These are phyloP conservation scores for Tetracentron sinense DNA, from an alignment of 164 flowering plant genomes.

Conservation along the genomic window DNA sequence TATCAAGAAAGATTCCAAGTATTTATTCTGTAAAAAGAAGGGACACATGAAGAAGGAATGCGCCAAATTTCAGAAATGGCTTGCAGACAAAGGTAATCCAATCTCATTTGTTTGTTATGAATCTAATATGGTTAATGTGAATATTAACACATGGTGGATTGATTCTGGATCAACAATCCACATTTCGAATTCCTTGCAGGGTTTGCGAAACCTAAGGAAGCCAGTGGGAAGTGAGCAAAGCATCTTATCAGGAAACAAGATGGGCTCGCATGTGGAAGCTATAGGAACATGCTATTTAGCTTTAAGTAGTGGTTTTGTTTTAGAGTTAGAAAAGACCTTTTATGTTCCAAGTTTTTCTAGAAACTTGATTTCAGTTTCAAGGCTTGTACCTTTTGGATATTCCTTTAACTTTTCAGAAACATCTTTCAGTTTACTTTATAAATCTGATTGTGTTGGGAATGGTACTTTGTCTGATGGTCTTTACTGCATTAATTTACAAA, in stretches of 20 bases:
- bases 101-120: constrained; percentile 14
- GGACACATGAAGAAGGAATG: constrained; percentile 19
- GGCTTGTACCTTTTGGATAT: constrained; percentile 19
- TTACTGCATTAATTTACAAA: constrained; percentile 13
- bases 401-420: constrained; percentile 10
- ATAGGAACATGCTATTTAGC: constrained; percentile 17
- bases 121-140: constrained; percentile 13
- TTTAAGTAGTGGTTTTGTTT: constrained; percentile 21
- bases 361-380: constrained; percentile 26
- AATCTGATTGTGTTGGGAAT: constrained; percentile 18
- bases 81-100: constrained; percentile 8
- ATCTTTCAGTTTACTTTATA: constrained; percentile 7
- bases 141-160: constrained; percentile 18
- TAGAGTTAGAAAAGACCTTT: constrained; percentile 23
- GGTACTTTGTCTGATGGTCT: constrained; percentile 25
- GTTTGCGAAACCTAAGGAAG: constrained; percentile 13
- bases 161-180: constrained; percentile 18
- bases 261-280: constrained; percentile 23
- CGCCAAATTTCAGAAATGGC: constrained; percentile 17
- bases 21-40: constrained; percentile 14
- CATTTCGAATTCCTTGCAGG: constrained; percentile 15
- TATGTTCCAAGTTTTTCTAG: constrained; percentile 21
- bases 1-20: constrained; percentile 10
- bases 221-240: constrained; percentile 17
- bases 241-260: constrained; percentile 16